These are phyloP conservation scores for Diaporthe nobilis DNA, from an alignment of 2,329 filamentous ascomycete species.

Conservation along the genomic window DNA sequence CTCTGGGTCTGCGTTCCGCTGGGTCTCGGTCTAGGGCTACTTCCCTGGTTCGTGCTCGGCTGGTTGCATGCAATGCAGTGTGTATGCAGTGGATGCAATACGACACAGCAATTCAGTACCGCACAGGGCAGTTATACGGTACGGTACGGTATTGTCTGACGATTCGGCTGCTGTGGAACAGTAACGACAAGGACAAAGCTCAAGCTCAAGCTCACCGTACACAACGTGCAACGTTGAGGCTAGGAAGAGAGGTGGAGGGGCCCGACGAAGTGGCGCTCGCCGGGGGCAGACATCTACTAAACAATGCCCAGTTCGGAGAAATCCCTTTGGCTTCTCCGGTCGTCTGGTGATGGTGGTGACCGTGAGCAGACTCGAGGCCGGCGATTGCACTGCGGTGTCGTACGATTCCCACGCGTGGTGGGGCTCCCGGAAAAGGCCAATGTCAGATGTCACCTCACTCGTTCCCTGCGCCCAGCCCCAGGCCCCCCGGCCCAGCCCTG, in stretches of 20 bases:
- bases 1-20: not conserved
- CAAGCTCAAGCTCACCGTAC: not conserved
- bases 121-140: not conserved
- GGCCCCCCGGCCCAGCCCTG: conserved; percentile 2
- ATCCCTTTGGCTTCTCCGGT: not conserved
- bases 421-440: not conserved
- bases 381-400: conserved; percentile 12
- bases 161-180: not conserved
- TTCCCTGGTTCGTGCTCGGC: conserved; percentile 20
- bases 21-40: not conserved
- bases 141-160: conserved; percentile 4
- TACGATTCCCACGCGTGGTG: conserved; percentile 26
- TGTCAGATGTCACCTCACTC: conserved; percentile 36
- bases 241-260: conserved; percentile 16
- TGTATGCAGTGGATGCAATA: conserved; percentile 16
- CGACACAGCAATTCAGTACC: not conserved
- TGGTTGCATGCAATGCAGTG: conserved; percentile 23
- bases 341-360: conserved; percentile 27
- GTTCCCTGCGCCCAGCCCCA: conserved; percentile 1
- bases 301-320: conserved; percentile 19
- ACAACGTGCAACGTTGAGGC: not conserved
- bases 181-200: conserved; percentile 1
- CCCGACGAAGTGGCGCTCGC: conserved; percentile 30
- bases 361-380: conserved; percentile 15
- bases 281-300: conserved; percentile 4